Percentiles rank a stretch among this genome's conserved stretches.
These are phyloP conservation scores for Scenedesmus sp. DNA, from an alignment of 163 green algal species.

Conservation along the genomic window DNA sequence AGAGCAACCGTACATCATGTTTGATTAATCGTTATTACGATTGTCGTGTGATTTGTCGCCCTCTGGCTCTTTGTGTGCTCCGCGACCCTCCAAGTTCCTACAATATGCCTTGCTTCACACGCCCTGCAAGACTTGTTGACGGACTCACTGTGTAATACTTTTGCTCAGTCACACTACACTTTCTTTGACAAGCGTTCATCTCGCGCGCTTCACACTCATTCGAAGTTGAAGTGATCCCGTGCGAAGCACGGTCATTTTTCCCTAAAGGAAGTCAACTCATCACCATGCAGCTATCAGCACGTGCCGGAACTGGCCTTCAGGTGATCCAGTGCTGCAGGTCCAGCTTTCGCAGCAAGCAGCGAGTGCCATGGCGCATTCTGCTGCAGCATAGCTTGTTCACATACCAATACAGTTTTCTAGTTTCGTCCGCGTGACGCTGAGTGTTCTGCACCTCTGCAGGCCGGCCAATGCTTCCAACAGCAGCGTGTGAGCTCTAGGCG, in stretches of 20 bases:
- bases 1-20: not conserved
- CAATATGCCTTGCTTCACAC: not conserved
- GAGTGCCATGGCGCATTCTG: not conserved
- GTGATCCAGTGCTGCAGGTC: not conserved
- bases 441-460: not conserved
- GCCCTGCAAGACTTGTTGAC: too few relatives aligned
- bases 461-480: not conserved
- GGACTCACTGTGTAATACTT: too few relatives aligned
- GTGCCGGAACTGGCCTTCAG: not conserved
- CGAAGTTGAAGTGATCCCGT: not conserved
- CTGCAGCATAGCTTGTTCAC: not conserved
- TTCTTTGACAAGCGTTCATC: not conserved
- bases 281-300: not conserved
- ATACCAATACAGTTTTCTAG: not conserved
- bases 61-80: not conserved
- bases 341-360: not conserved
- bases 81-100: not conserved
- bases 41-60: not conserved
- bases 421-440: not conserved
- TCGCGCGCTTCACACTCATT: not conserved
- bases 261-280: not conserved
- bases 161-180: too few relatives aligned
- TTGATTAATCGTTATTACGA: not conserved
- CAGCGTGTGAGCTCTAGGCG: not conserved
- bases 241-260: not conserved